Percentiles rank a stretch among this genome's conserved stretches.
Conservation (phyloP, 2,329 filamentous ascomycete species). For the Akanthomyces lecanii region DNA sequence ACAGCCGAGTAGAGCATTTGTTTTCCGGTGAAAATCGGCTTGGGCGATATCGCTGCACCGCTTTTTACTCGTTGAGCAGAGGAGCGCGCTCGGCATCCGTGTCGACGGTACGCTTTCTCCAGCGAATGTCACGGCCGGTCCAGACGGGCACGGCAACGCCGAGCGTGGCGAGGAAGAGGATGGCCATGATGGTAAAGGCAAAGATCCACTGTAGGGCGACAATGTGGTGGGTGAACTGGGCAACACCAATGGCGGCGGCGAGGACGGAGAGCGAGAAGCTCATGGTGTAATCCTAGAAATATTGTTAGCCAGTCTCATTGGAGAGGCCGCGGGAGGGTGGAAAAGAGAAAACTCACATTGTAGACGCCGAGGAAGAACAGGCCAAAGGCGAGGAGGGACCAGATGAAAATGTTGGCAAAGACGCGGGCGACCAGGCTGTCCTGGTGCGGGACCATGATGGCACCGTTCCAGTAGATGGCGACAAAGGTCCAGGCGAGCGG, state of each 20-base stretch:
- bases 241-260: conserved; percentile 68
- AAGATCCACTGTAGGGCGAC: conserved; percentile 91
- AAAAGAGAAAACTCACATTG: conserved; percentile 49
- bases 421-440: conserved; percentile 66
- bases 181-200: conserved; percentile 74
- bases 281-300: conserved; percentile 61
- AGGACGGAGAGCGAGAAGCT: conserved; percentile 75
- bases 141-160: conserved; percentile 61
- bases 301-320: not conserved
- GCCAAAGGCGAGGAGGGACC: conserved; percentile 75
- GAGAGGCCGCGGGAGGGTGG: not conserved
- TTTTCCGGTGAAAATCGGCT: not conserved
- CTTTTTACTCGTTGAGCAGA: conserved; percentile 43
- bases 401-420: conserved; percentile 83
- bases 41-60: not conserved
- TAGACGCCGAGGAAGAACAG: conserved; percentile 69
- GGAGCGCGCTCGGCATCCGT: conserved; percentile 57
- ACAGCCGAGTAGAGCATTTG: not conserved
- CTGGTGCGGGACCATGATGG: conserved; percentile 70
- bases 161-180: conserved; percentile 67
- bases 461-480: conserved; percentile 84
- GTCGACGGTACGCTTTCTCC: conserved; percentile 39
- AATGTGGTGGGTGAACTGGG: conserved; percentile 68
- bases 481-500: conserved; percentile 83
- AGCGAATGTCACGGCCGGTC: conserved; percentile 53